Conservation (phyloP, 805 yeast species). For the Tanozyma kutaoensis region DNA sequence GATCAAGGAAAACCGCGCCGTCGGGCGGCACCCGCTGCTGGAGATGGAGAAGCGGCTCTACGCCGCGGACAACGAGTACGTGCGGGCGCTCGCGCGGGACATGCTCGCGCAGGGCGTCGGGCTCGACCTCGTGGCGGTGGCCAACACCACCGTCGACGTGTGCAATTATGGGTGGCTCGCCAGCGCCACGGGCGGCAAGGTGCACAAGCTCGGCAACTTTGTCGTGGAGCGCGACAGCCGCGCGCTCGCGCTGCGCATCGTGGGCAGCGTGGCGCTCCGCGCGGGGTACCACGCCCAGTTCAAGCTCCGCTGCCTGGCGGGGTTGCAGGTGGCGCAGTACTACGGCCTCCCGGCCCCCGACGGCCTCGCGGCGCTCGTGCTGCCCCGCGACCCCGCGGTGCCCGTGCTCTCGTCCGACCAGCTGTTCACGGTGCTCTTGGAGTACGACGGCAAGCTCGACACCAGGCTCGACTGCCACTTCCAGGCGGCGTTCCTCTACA, state of each 20-base stretch:
- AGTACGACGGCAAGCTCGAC: slow-evolving; percentile 63
- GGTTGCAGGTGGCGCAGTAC: slow-evolving; percentile 67
- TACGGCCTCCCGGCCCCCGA: slow-evolving; percentile 35
- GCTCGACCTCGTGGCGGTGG: slow-evolving; percentile 60
- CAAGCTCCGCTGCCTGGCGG: slow-evolving; percentile 78
- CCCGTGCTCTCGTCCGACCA: slow-evolving; percentile 54
- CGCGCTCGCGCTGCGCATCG: slow-evolving; percentile 46
- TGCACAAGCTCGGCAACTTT: slow-evolving; percentile 56
- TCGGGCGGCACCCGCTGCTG: slow-evolving; percentile 27
- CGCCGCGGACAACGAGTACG: slow-evolving; percentile 48
- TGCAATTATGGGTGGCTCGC: slow-evolving; percentile 58
- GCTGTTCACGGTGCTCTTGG: slow-evolving; percentile 56
- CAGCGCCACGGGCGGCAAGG: slow-evolving; percentile 60
- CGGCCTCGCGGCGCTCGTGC: slow-evolving; percentile 4
- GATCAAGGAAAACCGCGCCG: slow-evolving; percentile 25
- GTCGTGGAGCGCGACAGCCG: slow-evolving; percentile 57
- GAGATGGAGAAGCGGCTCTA: slow-evolving; percentile 37
- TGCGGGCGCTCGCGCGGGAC: slow-evolving; percentile 43
- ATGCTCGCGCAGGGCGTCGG: slow-evolving; percentile 51
- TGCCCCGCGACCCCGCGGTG: slow-evolving; percentile 49
- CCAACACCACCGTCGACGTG: slow-evolving; percentile 55
- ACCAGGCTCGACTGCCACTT: slow-evolving; percentile 71
- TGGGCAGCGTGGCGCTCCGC: slow-evolving; percentile 33
- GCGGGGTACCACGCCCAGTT: slow-evolving; percentile 71
- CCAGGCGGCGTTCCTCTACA: slow-evolving; percentile 82